Conservation (phyloP, 495 filamentous ascomycete genomes). For the Talaromyces borbonicus region DNA sequence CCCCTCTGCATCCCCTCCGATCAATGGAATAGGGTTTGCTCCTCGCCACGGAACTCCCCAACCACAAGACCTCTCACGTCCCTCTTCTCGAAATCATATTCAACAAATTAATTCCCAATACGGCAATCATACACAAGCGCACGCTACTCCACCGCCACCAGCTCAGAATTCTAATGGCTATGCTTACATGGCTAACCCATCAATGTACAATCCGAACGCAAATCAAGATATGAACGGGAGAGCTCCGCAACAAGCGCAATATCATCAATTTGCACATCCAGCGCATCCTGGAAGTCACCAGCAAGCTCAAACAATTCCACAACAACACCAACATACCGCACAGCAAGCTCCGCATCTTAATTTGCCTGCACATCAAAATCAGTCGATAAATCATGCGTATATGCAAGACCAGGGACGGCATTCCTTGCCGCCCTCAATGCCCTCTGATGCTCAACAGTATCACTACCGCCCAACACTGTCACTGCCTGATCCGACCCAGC, state of each 20-base stretch:
- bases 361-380: conserved; percentile 29
- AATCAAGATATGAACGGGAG: conserved; percentile 28
- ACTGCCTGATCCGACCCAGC: conserved; percentile 29
- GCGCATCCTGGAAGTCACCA: conserved; percentile 24
- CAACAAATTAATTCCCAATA: conserved; percentile 68
- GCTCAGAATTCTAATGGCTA: conserved; percentile 62
- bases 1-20: conserved; percentile 83
- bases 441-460: conserved; percentile 25
- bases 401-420: conserved; percentile 56
- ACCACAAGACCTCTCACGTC: conserved; percentile 65
- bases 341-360: conserved; percentile 29
- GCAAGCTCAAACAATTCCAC: conserved; percentile 20
- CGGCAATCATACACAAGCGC: conserved; percentile 45
- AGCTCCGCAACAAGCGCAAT: conserved; percentile 35
- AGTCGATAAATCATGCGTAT: conserved; percentile 53
- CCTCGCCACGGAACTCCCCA: conserved; percentile 72
- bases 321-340: conserved; percentile 35
- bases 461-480: conserved; percentile 29
- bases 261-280: conserved; percentile 37
- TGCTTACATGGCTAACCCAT: conserved; percentile 74
- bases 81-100: conserved; percentile 70
- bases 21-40: conserved; percentile 67
- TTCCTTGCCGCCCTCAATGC: conserved; percentile 41
- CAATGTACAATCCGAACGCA: conserved; percentile 73
- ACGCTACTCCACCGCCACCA: conserved; percentile 50